A percentile compares a stretch with the other conserved stretches of the same genome.
phyloP scores from a whole-genome alignment of 371 early-diverging fungal species.

The Funneliformis caledonium region DNA sequence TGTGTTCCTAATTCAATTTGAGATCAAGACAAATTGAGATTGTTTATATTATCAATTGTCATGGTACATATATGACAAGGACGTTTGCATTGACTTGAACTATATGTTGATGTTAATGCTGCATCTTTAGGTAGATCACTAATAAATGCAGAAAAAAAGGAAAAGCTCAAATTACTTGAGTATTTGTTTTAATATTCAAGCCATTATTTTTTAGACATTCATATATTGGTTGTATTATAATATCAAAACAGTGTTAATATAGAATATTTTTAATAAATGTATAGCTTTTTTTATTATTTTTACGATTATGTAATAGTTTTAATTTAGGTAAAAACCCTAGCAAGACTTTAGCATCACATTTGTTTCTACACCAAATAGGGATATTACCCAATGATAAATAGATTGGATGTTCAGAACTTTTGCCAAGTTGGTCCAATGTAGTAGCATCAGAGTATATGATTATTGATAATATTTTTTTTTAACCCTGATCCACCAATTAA shows the following conservation, averaged over 20 bases:
- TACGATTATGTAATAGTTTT: not conserved
- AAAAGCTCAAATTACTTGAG: not conserved
- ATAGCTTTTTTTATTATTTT: not conserved
- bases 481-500: no score
- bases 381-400: not conserved
- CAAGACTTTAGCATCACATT: not conserved
- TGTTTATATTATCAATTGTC: not conserved
- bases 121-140: not conserved
- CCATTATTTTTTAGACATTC: not conserved
- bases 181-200: not conserved
- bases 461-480: not conserved
- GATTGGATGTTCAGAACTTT: not conserved
- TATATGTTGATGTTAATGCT: not conserved
- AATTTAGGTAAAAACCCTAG: not conserved
- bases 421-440: not conserved
- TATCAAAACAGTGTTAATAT: not conserved
- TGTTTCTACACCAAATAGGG: not conserved
- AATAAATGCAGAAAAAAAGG: not conserved
- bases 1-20: not conserved
- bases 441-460: not conserved
- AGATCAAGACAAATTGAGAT: not conserved
- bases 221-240: not conserved
- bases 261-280: not conserved
- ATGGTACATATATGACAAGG: not conserved
- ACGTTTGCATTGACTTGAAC: not conserved